phyloP scores from a whole-genome alignment of 768 basidiomycete genomes.

The Exidia glandulosa region DNA sequence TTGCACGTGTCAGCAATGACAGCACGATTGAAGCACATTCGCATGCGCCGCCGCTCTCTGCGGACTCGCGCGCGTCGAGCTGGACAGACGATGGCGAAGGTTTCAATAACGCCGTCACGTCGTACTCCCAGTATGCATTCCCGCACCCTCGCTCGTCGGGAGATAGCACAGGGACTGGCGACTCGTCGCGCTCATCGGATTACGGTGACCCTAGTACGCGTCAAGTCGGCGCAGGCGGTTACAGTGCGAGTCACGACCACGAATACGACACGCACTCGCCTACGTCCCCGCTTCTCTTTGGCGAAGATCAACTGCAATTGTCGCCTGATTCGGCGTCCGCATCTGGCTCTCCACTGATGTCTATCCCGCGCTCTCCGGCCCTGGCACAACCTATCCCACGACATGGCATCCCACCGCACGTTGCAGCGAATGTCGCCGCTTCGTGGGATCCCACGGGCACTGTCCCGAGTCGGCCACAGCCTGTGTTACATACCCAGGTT shows the following conservation, averaged over 20 bases:
- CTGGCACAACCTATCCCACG: neutral
- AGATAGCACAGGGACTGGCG: neutral
- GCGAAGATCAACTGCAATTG: no score
- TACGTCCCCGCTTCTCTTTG: no score
- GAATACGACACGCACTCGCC: neutral
- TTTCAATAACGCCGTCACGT: neutral
- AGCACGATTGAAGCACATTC: neutral
- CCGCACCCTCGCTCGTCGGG: neutral
- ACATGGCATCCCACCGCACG: neutral
- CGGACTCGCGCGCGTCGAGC: neutral
- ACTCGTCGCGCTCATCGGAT: neutral
- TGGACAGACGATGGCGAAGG: neutral
- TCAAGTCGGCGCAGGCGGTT: neutral
- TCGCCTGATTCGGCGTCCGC: neutral
- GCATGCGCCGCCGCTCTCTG: neutral
- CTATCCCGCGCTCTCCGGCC: neutral
- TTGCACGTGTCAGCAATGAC: neutral
- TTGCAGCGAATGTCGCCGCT: neutral
- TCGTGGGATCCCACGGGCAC: neutral
- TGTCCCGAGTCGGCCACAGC: neutral
- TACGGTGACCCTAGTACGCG: neutral
- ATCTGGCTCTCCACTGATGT: neutral
- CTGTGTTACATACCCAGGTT: neutral
- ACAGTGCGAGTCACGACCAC: neutral
- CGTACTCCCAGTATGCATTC: neutral